Conservation (phyloP, 495 filamentous ascomycete species). For the Penicillium cinerascens region DNA sequence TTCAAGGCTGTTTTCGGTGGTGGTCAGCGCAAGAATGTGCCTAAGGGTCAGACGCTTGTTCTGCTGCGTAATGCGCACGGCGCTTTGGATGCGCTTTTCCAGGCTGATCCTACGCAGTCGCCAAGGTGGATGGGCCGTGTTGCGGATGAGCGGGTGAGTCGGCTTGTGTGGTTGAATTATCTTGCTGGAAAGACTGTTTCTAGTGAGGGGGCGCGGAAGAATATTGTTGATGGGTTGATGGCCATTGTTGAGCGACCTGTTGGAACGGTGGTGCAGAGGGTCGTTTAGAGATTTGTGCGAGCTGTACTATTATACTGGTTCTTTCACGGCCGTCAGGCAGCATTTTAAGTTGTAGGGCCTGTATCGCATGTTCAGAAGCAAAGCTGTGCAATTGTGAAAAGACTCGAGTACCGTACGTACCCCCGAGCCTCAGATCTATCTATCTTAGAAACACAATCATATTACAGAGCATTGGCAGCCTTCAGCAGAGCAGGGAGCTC, state of each 20-base stretch:
- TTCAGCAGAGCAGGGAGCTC: constrained; percentile 58
- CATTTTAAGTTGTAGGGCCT: neutral
- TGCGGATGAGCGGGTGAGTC: constrained; percentile 71
- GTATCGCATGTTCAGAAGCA: neutral
- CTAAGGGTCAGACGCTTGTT: constrained; percentile 70
- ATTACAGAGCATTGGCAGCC: constrained; percentile 62
- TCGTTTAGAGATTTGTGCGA: constrained; percentile 37
- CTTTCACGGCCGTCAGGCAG: neutral
- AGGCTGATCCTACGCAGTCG: constrained; percentile 43
- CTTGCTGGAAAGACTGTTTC: constrained; percentile 82
- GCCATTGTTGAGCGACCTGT: constrained; percentile 84
- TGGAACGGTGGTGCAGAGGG: constrained; percentile 76
- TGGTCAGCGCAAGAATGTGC: constrained; percentile 59
- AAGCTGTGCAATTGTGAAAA: constrained; percentile 3
- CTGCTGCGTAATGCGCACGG: constrained; percentile 67
- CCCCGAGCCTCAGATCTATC: neutral
- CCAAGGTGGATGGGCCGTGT: constrained; percentile 61
- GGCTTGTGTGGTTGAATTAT: constrained; percentile 86
- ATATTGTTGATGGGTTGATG: constrained; percentile 83
- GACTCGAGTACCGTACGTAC: neutral
- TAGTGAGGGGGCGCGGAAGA: constrained; percentile 75
- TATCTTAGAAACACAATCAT: neutral
- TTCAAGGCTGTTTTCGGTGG: constrained; percentile 79
- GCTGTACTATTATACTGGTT: constrained; percentile 7
- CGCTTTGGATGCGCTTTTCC: constrained; percentile 63